Conservation (phyloP, 139 green algal genomes). For the Chlorella sp. region DNA sequence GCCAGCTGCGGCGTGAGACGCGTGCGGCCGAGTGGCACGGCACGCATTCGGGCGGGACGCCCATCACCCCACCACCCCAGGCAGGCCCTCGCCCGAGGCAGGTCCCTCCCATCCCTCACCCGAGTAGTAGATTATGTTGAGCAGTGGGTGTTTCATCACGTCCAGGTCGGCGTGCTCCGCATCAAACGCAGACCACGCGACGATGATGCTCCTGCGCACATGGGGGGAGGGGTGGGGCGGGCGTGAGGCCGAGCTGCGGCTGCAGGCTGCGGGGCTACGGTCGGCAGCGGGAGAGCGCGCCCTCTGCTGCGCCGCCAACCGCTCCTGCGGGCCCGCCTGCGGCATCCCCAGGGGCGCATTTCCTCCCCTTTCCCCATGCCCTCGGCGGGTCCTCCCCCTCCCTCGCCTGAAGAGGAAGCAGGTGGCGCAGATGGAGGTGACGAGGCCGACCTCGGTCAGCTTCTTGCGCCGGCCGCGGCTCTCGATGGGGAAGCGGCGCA, state of each 20-base stretch:
- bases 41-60: not conserved
- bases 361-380: too few species aligned
- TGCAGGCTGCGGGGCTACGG: too few species aligned
- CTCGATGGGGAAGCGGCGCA: slow-evolving; percentile 96
- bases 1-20: not conserved
- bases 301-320: too few species aligned
- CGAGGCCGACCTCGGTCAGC: slow-evolving; percentile 92
- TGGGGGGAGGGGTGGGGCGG: too few species aligned
- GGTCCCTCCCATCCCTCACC: not conserved
- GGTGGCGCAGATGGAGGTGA: slow-evolving; percentile 91
- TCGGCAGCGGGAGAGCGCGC: too few species aligned
- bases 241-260: too few species aligned
- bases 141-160: slow-evolving; percentile 66
- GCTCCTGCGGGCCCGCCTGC: too few species aligned
- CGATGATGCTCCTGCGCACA: slow-evolving; percentile 60
- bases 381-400: too few species aligned
- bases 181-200: slow-evolving; percentile 69
- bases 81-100: not conserved
- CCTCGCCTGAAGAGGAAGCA: slow-evolving; percentile 84
- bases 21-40: not conserved
- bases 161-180: slow-evolving; percentile 57
- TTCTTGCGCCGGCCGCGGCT: slow-evolving; percentile 92
- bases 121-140: slow-evolving; percentile 94
- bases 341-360: too few species aligned
- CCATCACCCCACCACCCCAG: not conserved